Conservation (phyloP, 2,329 filamentous ascomycete genomes). For the Trichophyton mentagrophytes region DNA sequence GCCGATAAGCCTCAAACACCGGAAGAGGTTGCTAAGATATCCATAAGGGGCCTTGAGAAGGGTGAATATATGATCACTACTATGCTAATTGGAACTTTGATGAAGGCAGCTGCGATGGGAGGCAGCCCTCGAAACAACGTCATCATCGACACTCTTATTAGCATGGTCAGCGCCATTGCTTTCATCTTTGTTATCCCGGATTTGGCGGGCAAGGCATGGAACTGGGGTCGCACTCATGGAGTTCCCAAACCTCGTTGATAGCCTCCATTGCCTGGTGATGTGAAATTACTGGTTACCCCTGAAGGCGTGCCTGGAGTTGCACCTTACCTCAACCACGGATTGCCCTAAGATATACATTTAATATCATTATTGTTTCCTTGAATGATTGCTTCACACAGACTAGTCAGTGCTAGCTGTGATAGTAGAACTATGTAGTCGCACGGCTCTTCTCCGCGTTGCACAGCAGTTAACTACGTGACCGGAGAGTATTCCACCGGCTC, state of each 20-base stretch:
- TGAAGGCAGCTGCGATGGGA: conserved; percentile 49
- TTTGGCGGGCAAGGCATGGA: conserved; percentile 43
- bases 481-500: conserved; percentile 7
- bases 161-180: conserved; percentile 41
- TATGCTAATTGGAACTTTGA: conserved; percentile 55
- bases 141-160: conserved; percentile 42
- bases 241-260: conserved; percentile 16
- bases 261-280: background rate
- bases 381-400: background rate
- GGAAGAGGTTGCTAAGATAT: conserved; percentile 57
- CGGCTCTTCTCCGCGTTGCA: conserved; percentile 7
- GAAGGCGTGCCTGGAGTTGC: too few species aligned
- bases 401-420: background rate
- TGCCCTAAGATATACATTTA: background rate
- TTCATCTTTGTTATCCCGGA: conserved; percentile 48
- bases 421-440: conserved; percentile 7
- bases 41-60: conserved; percentile 62
- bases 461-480: background rate
- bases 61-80: conserved; percentile 72
- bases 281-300: background rate
- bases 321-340: too few species aligned
- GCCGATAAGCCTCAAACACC: conserved; percentile 69
- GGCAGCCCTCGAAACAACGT: conserved; percentile 42
- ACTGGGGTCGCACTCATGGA: conserved; percentile 46
- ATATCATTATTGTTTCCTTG: background rate